These are phyloP conservation scores for Yamadazyma olivae DNA, from an alignment of 805 yeast genomes.

Conservation along the genomic window DNA sequence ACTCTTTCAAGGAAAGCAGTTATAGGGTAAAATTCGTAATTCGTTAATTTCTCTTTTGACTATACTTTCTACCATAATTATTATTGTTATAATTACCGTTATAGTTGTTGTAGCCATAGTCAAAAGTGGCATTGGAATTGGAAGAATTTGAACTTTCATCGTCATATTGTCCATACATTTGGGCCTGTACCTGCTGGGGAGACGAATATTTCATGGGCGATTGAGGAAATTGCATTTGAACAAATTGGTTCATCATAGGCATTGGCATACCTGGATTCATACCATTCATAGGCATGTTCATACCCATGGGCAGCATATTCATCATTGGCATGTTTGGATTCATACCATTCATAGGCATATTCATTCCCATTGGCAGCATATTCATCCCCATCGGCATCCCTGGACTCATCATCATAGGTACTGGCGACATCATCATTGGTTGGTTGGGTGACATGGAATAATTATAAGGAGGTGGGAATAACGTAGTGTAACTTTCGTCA, in stretches of 20 bases:
- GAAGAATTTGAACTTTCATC: background rate
- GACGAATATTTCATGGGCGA: constrained; percentile 13
- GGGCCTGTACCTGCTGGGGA: constrained; percentile 23
- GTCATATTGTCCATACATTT: background rate
- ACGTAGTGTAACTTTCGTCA: constrained; percentile 52
- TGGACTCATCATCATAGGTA: constrained; percentile 6
- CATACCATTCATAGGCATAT: background rate
- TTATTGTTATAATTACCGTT: constrained; percentile 2
- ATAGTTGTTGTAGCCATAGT: constrained; percentile 1
- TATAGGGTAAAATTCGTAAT: background rate
- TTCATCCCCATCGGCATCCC: background rate
- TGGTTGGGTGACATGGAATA: constrained; percentile 1
- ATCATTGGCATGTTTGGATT: background rate
- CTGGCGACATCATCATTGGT: constrained; percentile 14
- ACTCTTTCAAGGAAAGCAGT: too few species aligned
- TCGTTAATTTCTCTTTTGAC: constrained; percentile 8
- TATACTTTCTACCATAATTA: constrained; percentile 13
- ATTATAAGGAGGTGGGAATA: constrained; percentile 44
- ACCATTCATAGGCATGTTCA: background rate
- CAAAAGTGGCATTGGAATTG: background rate
- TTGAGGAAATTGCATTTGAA: constrained; percentile 3
- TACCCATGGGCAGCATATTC: background rate
- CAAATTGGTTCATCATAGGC: background rate
- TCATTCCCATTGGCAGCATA: background rate
- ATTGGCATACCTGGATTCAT: background rate